A percentile compares a stretch with the other conserved stretches of the same genome.
Conservation (phyloP, 169 alveolate genomes). For the Perkinsus marinus region DNA sequence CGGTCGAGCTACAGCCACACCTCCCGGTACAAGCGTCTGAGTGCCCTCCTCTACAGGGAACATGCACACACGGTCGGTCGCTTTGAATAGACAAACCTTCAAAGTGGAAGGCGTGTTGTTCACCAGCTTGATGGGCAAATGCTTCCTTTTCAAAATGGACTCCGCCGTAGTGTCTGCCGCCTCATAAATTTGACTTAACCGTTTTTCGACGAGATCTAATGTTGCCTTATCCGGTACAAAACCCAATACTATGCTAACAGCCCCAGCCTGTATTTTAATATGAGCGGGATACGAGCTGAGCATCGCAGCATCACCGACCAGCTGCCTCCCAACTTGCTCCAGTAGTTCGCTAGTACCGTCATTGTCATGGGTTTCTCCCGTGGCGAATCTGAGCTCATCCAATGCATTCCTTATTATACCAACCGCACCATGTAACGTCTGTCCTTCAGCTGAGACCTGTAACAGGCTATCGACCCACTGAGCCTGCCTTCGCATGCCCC, state of each 20-base stretch:
- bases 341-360: neutral
- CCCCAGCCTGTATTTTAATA: neutral
- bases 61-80: neutral
- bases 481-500: neutral
- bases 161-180: neutral
- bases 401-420: neutral
- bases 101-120: neutral
- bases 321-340: neutral
- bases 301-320: neutral
- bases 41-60: neutral
- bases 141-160: neutral
- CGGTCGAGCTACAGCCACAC: neutral
- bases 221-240: neutral
- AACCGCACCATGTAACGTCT: neutral
- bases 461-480: neutral
- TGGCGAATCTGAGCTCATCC: neutral
- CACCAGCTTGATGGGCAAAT: neutral
- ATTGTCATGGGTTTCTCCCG: neutral
- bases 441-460: neutral
- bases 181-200: neutral
- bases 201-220: neutral
- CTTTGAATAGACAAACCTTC: neutral
- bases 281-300: neutral
- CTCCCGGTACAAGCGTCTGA: neutral
- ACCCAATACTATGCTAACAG: neutral